phyloP scores from a whole-genome alignment of 2,329 filamentous ascomycete genomes.

The Fusarium sp. region DNA sequence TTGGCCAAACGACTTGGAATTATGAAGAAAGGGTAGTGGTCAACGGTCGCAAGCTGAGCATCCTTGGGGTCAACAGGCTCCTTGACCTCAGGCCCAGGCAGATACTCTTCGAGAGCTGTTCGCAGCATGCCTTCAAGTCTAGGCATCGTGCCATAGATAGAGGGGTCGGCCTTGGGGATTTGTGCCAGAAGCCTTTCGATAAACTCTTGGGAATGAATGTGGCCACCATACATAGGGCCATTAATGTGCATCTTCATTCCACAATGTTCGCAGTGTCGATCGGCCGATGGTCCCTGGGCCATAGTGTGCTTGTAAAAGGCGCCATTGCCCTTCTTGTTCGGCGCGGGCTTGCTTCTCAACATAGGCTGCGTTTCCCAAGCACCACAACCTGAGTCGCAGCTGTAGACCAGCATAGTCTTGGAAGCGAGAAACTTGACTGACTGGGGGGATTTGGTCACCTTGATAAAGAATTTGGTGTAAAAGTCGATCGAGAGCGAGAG shows the following conservation, averaged over 20 bases:
- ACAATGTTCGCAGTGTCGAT: constrained; percentile 82
- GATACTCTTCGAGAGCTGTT: constrained; percentile 83
- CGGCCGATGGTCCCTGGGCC: constrained; percentile 75
- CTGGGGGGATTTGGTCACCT: constrained; percentile 80
- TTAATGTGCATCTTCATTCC: constrained; percentile 86
- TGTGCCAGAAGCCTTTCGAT: constrained; percentile 81
- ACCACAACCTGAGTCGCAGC: constrained; percentile 91
- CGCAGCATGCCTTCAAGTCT: constrained; percentile 92
- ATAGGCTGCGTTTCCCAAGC: constrained; percentile 88
- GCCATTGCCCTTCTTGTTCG: constrained; percentile 77
- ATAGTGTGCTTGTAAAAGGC: constrained; percentile 83
- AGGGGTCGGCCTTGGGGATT: constrained; percentile 73
- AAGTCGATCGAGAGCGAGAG: constrained; percentile 96
- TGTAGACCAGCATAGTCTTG: constrained; percentile 93
- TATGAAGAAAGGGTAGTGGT: constrained; percentile 88
- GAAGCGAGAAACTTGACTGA: constrained; percentile 91
- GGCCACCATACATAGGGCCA: constrained; percentile 95
- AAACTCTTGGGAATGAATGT: constrained; percentile 86
- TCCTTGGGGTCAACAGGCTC: constrained; percentile 55
- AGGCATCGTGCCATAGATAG: constrained; percentile 81
- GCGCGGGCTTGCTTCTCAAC: constrained; percentile 72
- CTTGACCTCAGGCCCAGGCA: constrained; percentile 53
- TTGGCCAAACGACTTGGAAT: constrained; percentile 80
- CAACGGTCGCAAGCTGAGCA: constrained; percentile 70
- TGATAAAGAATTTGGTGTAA: constrained; percentile 90